Evolutionary conservation across 441 rosid species (phyloP), one percentile per base, ranked within the genome.

Genomic region (Corymbia citriodora): DNA sequence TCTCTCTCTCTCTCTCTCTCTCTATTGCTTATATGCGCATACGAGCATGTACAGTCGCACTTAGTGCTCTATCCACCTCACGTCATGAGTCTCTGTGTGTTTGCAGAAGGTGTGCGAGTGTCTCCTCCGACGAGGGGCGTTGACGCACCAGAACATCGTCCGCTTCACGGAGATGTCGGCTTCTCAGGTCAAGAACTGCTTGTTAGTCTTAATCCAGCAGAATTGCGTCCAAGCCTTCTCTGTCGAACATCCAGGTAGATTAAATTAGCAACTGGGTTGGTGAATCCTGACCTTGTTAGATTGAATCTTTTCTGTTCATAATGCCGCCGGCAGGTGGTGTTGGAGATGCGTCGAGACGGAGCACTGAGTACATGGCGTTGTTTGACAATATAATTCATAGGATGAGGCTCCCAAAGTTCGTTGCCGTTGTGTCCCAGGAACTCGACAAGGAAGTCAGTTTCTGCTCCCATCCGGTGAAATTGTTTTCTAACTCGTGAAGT

Each of bases 81-180:
- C 88, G 13, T 57, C 72, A 10, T 33, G 12, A n/a, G 65, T n/a
- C 55, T 31, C 48, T 25, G 65, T 63, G 18, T 36, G 54, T 88
- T 55, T 88, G 89, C 96, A 98, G 99, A 97, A 95, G 95, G 98
- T 96, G 1, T 97, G 98, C 53, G 98, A 97, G 91, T 97, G 96
- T 92, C 97, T 97, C 88, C 97, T 98, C 90, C 94, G 95, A 8
- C 95, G 83, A 91, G 98, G 98, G 55, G 94, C 97, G n/a, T 93
- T 96, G 54, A 92, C 94, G 4, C 90, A 95, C 68, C 94, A 90
- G 81, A 91, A 92, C 82, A 93, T 96, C 87, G 92, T 88, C n/a
- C 94, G 95, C 45, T 90, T 91, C 89, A 92, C 95, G 2, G 95
- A 95, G 50, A 93, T 96, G 29, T 91, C 89, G 31, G 87, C 90